Evolutionary conservation across 176 grass and related monocot species (phyloP), one percentile per base, ranked within the genome.

Genomic region (Avena eriantha): DNA sequence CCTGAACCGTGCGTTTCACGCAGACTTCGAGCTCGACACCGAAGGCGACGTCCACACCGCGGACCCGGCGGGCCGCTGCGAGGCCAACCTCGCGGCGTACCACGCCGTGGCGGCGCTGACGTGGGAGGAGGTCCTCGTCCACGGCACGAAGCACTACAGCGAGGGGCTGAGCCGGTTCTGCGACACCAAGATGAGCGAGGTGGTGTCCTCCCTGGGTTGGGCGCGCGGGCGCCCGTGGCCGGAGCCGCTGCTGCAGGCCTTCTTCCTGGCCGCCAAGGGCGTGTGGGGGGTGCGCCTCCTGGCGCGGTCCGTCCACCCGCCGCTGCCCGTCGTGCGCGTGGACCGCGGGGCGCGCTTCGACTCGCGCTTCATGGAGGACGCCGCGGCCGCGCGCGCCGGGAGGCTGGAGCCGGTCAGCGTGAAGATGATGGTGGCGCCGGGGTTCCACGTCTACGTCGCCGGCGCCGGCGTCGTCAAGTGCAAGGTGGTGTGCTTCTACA

Each of bases 161-260:
- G 86, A 95, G 31, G 93, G 88, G 3, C 85, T 98, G 17, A 98
- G 96, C 86, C 92, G 88, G 24, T 98, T 98, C 83, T 98, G 96
- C 82, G 96, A 98, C 87, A 80, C 89, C 56, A 98, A 98, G 79
- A 98, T 98, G 96, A 95, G 96, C 84, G 96, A 95, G 78, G 96
- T 98, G 58, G 93, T 94, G 47, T 77, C 88, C 8, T 80, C 84
- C 31, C 90, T 94, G 10, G 93, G 96, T 0, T 92, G 90, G 93
- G 90, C 91, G 13, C 90, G 94, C 61, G 91, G 86, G 10, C 76
- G 93, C 1, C 76, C 93, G 6, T 98, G 96, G 96, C 96, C 96
- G 0, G 96, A 98, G 85, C 87, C 86, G 69, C 82, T 98, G 74
- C 79, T 98, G 73, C 90, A 92, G 90, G 96, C 93, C 2, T 98